Evolutionary conservation across 371 early-diverging fungal genomes (phyloP), one percentile per base, ranked within the genome.

Genomic region (Mortierella sp.): DNA sequence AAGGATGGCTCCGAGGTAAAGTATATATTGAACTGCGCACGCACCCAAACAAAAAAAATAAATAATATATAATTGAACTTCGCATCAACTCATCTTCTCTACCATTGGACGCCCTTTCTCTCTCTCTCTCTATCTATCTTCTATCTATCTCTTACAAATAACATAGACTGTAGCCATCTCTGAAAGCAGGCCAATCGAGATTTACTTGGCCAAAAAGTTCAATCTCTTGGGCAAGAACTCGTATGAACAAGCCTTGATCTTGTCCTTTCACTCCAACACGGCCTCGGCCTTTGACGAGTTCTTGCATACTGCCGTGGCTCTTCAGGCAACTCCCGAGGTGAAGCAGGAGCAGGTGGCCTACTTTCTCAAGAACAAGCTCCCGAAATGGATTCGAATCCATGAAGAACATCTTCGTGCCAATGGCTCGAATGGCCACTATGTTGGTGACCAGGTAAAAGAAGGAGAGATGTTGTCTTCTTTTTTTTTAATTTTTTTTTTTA

Each of bases 391-490:
- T 30, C 45, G 62, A 0, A 66, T 77, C 57, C 77, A 77, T 61
- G 77, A 77, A n/a, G 37, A 64, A 4, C 77, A 77, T 60, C 48
- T 77, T 23, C 50, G 25, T 30, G 77, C 77, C 44, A 77, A 72
- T 56, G 72, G 69, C 6, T 25, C 19, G 23, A 77, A 72, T 23
- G 77, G 72, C 2, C 77, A 71, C 21, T 77, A 77, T 55, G 77
- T 77, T 16, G 72, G 77, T 21, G 69, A 72, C 16, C 18, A 57
- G 50, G 75, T 66, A 70, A 53, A 51, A 9, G 21, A 18, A 58
- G 11, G 7, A 5, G n/a, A 51, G 5, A 51, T 7, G 11, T 57
- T 37, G 9, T 37, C 2, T 44, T 51, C 21, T 28, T 25, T 19
- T 50, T 4, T 51, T 62, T 9, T 30, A 4, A 50, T 30, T 51